These are phyloP conservation scores for Bacidia rubella DNA, from an alignment of 495 filamentous ascomycete genomes.

Conservation along the genomic window DNA sequence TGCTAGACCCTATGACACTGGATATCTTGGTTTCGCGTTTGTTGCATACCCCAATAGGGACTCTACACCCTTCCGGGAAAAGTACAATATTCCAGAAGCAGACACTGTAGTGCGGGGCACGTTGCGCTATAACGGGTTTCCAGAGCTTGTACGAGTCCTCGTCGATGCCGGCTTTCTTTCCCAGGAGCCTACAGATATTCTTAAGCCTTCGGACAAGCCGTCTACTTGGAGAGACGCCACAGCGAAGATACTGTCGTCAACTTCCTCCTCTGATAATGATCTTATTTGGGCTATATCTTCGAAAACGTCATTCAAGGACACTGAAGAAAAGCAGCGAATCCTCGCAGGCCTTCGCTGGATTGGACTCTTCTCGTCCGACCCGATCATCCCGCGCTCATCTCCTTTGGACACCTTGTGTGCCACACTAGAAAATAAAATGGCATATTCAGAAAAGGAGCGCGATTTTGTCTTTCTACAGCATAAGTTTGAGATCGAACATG, in stretches of 20 bases:
- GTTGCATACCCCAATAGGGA: conserved; percentile 92
- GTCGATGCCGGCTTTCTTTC: conserved; percentile 75
- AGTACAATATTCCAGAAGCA: conserved; percentile 39
- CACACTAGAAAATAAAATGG: conserved; percentile 83
- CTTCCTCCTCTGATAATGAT: conserved; percentile 39
- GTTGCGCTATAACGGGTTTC: conserved; percentile 74
- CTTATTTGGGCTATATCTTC: conserved; percentile 57
- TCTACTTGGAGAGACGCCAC: conserved; percentile 73
- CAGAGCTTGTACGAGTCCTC: conserved; percentile 72
- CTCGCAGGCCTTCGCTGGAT: conserved; percentile 71
- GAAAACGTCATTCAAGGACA: conserved; percentile 56
- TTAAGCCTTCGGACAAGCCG: conserved; percentile 35
- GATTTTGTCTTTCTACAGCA: conserved; percentile 85
- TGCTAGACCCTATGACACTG: conserved; percentile 72
- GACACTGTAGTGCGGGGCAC: conserved; percentile 50
- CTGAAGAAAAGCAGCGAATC: conserved; percentile 63
- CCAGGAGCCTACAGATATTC: conserved; percentile 45
- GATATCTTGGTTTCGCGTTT: conserved; percentile 80
- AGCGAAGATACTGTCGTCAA: conserved; percentile 53
- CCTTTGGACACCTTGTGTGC: conserved; percentile 84
- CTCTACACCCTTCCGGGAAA: conserved; percentile 70
- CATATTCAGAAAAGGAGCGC: conserved; percentile 70
- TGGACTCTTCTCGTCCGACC: conserved; percentile 68
- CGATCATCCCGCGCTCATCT: conserved; percentile 61
- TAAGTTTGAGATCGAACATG: conserved; percentile 79